Evolutionary conservation across 2,329 filamentous ascomycete species (phyloP).

Genomic region (Monilinia polystroma): DNA sequence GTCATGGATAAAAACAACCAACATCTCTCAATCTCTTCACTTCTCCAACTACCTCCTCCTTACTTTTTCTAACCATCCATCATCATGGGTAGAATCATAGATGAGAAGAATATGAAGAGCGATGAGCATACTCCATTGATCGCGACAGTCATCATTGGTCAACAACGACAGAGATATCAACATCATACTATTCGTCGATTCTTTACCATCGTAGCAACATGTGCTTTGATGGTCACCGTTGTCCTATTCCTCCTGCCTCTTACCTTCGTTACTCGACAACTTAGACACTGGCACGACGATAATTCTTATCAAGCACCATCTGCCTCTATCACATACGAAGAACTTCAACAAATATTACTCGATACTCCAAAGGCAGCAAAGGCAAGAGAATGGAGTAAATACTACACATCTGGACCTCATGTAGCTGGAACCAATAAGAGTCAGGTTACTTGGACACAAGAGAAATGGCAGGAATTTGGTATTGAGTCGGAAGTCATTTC

Average conservation of each 20-base stretch:
- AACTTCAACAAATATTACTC: conserved; percentile 57
- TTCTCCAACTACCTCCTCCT: background rate
- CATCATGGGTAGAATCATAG: conserved; percentile 12
- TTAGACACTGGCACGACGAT: conserved; percentile 41
- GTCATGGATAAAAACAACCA: no score
- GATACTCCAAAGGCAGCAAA: conserved; percentile 57
- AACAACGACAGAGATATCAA: conserved; percentile 54
- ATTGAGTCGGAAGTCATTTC: conserved; percentile 62
- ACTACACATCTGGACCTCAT: conserved; percentile 75
- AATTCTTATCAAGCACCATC: conserved; percentile 21
- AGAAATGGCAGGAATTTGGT: conserved; percentile 72
- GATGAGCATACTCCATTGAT: conserved; percentile 64
- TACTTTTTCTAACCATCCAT: conserved; percentile 4
- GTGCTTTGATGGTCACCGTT: conserved; percentile 47
- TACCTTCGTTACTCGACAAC: conserved; percentile 43
- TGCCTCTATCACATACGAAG: conserved; percentile 45
- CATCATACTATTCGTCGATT: conserved; percentile 63
- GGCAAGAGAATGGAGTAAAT: conserved; percentile 70
- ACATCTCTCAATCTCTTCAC: no score
- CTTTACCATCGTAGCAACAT: conserved; percentile 61
- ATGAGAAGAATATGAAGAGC: conserved; percentile 18
- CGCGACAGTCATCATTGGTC: conserved; percentile 57
- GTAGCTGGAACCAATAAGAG: conserved; percentile 75
- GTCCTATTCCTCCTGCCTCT: conserved; percentile 49
- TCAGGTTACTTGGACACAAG: conserved; percentile 68